Conservation (phyloP, 495 filamentous ascomycete species). For the Lindgomyces ingoldianus region DNA sequence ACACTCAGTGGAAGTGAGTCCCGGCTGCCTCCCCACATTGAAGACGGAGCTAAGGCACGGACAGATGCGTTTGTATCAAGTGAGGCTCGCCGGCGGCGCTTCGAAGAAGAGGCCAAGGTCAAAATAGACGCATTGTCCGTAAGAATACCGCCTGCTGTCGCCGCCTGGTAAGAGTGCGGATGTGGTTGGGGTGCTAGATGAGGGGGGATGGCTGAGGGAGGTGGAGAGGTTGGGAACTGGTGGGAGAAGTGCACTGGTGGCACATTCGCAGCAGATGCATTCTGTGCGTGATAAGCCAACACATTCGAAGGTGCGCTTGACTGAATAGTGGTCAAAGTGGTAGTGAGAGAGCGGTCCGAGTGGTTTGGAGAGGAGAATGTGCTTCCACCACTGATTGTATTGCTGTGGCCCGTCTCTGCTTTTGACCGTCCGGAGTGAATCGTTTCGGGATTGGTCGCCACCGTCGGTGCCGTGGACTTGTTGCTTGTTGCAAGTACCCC, state of each 20-base stretch:
- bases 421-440: slow-evolving; percentile 77
- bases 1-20: slow-evolving; percentile 89
- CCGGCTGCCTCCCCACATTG: slow-evolving; percentile 83
- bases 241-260: slow-evolving; percentile 74
- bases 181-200: slow-evolving; percentile 68
- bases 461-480: slow-evolving; percentile 72
- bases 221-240: slow-evolving; percentile 75
- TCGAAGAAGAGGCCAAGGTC: slow-evolving; percentile 93
- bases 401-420: slow-evolving; percentile 68
- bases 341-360: slow-evolving; percentile 87
- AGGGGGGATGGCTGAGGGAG: slow-evolving; percentile 75
- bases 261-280: slow-evolving; percentile 39
- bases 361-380: slow-evolving; percentile 93
- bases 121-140: slow-evolving; percentile 96
- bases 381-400: slow-evolving; percentile 71
- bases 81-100: slow-evolving; percentile 81
- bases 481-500: slow-evolving; percentile 59
- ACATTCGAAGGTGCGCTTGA: slow-evolving; percentile 73
- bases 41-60: slow-evolving; percentile 87
- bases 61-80: slow-evolving; percentile 93
- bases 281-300: slow-evolving; percentile 46
- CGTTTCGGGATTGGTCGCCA: slow-evolving; percentile 78
- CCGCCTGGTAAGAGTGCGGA: slow-evolving; percentile 80
- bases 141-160: slow-evolving; percentile 87
- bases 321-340: slow-evolving; percentile 94